Conservation (phyloP, 1,139 yeast genomes). For the Protomyces lactucae-debilis region DNA sequence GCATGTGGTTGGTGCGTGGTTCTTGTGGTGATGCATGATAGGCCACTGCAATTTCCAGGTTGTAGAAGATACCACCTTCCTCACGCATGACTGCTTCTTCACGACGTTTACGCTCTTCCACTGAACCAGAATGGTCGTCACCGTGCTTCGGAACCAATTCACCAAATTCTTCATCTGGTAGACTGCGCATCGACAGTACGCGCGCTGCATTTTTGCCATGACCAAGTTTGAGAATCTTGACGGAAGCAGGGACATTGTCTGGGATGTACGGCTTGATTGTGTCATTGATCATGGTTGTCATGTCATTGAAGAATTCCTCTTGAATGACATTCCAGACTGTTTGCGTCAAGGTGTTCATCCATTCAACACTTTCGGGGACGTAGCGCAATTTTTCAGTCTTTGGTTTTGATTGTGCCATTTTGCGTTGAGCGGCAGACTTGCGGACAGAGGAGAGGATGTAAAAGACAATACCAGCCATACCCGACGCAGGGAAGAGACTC, state of each 20-base stretch:
- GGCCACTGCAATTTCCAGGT: constrained; percentile 22
- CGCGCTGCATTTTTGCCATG: constrained; percentile 21
- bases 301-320: constrained; percentile 14
- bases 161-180: constrained; percentile 25
- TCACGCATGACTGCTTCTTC: constrained; percentile 22
- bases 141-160: constrained; percentile 25
- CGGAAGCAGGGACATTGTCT: constrained; percentile 10
- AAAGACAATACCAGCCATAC: constrained; percentile 21
- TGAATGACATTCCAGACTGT: constrained; percentile 22
- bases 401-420: constrained; percentile 16
- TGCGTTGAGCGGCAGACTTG: constrained; percentile 13
- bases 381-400: constrained; percentile 12
- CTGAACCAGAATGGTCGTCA: constrained; percentile 8
- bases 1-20: constrained; percentile 17
- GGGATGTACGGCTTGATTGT: constrained; percentile 20
- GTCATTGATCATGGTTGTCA: constrained; percentile 18
- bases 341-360: constrained; percentile 22
- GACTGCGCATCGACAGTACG: constrained; percentile 24
- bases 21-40: constrained; percentile 19
- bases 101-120: constrained; percentile 10
- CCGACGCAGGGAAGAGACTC: constrained; percentile 22
- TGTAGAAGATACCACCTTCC: constrained; percentile 26
- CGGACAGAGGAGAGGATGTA: constrained; percentile 11
- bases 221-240: constrained; percentile 15
- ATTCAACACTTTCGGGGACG: constrained; percentile 24